A percentile compares a stretch with the other conserved stretches of the same genome.
Evolutionary conservation across 1,284 basidiomycete genomes (phyloP).

Genomic region (Quambalaria eucalypti): DNA sequence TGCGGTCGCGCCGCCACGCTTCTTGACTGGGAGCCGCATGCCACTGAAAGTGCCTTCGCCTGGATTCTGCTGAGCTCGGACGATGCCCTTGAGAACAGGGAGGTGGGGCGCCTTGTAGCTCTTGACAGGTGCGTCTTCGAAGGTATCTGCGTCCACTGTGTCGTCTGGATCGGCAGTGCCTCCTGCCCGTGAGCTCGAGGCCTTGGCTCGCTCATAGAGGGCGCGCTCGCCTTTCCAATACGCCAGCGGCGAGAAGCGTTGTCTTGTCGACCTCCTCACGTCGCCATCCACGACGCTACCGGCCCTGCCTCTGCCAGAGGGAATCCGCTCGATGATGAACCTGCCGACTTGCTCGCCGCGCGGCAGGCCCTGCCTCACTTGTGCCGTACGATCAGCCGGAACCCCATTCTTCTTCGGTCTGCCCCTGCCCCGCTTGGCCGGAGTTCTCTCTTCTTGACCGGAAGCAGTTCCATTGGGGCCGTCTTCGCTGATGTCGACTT

Average conservation of each 20-base stretch:
- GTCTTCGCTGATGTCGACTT: too few species aligned
- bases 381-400: too few species aligned
- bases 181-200: slow-evolving; percentile 19
- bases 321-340: too few species aligned
- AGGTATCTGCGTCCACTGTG: slow-evolving; percentile 20
- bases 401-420: too few species aligned
- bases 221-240: slow-evolving; percentile 90
- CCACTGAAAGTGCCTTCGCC: slow-evolving; percentile 47
- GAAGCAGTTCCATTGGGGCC: too few species aligned
- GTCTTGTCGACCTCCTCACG: slow-evolving; percentile 64
- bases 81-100: slow-evolving; percentile 64
- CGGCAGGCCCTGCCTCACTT: too few species aligned
- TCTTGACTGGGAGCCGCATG: slow-evolving; percentile 9
- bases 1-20: slow-evolving; percentile 19
- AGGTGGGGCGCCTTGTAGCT: slow-evolving; percentile 56
- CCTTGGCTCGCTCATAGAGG: slow-evolving; percentile 54
- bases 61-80: slow-evolving; percentile 64
- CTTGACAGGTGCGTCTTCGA: slow-evolving; percentile 23
- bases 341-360: too few species aligned
- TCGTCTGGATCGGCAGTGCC: slow-evolving; percentile 4
- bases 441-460: too few species aligned
- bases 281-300: slow-evolving; percentile 51
- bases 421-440: too few species aligned
- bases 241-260: slow-evolving; percentile 68
- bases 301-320: too few species aligned